Conservation (phyloP, 306 rosid genomes). For the Geum urbanum region DNA sequence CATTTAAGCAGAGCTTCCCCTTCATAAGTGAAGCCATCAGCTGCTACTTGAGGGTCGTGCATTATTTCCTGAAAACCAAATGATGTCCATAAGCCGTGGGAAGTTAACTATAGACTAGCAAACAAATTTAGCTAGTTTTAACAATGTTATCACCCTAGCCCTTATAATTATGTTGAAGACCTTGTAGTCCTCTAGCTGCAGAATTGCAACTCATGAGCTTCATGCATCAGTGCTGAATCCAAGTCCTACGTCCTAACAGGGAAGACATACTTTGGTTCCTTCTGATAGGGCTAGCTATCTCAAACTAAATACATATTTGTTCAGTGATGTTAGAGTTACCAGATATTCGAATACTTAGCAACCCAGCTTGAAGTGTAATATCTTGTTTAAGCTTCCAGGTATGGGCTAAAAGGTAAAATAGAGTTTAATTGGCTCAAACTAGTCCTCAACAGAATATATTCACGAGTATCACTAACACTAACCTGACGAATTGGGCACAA, state of each 20-base stretch:
- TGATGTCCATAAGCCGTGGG: slow-evolving; percentile 19
- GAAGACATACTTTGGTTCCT: neutral
- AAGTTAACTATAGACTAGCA: neutral
- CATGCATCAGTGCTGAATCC: neutral
- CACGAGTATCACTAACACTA: slow-evolving; percentile 34
- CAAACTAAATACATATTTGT: neutral
- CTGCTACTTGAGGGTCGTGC: slow-evolving; percentile 88
- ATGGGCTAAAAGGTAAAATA: neutral
- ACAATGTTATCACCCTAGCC: neutral
- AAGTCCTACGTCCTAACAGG: neutral
- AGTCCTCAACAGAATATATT: neutral
- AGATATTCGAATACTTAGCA: neutral
- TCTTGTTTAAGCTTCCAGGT: neutral
- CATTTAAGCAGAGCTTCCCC: slow-evolving; percentile 84
- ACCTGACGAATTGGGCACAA: slow-evolving; percentile 88
- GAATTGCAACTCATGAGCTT: neutral
- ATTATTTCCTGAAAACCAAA: slow-evolving; percentile 70
- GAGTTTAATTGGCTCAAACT: neutral
- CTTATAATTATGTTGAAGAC: neutral
- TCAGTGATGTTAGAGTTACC: too few species aligned
- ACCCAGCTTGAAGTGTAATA: neutral
- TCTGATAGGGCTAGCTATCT: neutral
- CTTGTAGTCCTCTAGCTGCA: slow-evolving; percentile 6
- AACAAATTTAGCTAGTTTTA: neutral
- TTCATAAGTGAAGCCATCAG: slow-evolving; percentile 88